Percentiles rank a stretch among this genome's conserved stretches.
Conservation (phyloP, 2,329 filamentous ascomycete species). For the Cryphonectria naterciae region DNA sequence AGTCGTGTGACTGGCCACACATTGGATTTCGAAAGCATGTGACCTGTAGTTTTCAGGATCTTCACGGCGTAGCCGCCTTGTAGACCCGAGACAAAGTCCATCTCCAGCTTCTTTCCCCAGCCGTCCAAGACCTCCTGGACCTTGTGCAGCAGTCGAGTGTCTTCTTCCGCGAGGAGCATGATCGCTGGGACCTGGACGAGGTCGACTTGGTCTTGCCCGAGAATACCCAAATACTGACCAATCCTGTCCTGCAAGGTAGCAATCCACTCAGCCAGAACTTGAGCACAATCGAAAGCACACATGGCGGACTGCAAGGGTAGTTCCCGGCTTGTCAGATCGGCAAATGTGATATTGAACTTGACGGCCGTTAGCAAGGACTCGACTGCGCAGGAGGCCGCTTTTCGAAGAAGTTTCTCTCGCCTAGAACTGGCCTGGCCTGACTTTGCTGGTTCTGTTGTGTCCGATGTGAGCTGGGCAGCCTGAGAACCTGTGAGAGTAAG, state of each 20-base stretch:
- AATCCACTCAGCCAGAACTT: slow-evolving; percentile 93
- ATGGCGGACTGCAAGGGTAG: slow-evolving; percentile 88
- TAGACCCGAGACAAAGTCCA: slow-evolving; percentile 54
- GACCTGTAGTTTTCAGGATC: slow-evolving; percentile 80
- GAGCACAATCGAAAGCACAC: slow-evolving; percentile 91
- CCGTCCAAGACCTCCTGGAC: slow-evolving; percentile 77
- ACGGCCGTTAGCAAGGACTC: slow-evolving; percentile 90
- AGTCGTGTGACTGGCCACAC: slow-evolving; percentile 78
- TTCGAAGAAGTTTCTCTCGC: slow-evolving; percentile 85
- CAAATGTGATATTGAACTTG: slow-evolving; percentile 82
- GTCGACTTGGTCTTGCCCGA: slow-evolving; percentile 83
- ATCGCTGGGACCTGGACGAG: slow-evolving; percentile 80
- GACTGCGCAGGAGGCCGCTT: slow-evolving; percentile 93
- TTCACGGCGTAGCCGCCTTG: slow-evolving; percentile 79
- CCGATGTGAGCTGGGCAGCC: slow-evolving; percentile 53
- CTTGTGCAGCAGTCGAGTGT: slow-evolving; percentile 82
- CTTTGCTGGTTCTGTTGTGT: slow-evolving; percentile 42
- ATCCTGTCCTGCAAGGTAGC: slow-evolving; percentile 91
- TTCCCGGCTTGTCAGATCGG: slow-evolving; percentile 81
- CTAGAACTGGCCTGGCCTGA: slow-evolving; percentile 61
- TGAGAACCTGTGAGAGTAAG: slow-evolving; percentile 57
- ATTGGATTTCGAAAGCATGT: slow-evolving; percentile 84
- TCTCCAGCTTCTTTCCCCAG: slow-evolving; percentile 78
- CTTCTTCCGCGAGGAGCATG: slow-evolving; percentile 90
- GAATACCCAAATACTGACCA: slow-evolving; percentile 83